phyloP scores from a whole-genome alignment of 352 stramenopile genomes.

The Globisporangium cystogenes region DNA sequence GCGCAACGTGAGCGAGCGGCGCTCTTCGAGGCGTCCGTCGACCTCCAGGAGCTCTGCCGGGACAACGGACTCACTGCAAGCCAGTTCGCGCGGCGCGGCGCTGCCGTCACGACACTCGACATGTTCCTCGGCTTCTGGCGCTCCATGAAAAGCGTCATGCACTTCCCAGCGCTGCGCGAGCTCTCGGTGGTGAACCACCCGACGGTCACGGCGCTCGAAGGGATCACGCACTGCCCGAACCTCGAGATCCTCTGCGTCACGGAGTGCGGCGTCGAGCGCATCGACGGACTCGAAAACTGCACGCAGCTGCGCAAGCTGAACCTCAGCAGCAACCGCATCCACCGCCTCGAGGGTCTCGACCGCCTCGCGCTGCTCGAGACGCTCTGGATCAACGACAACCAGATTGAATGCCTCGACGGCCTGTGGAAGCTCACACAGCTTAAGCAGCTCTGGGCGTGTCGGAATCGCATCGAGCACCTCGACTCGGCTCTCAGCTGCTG shows the following conservation, averaged over 20 bases:
- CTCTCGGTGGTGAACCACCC: constrained; percentile 76
- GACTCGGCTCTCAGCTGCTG: constrained; percentile 56
- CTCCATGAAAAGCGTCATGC: constrained; percentile 58
- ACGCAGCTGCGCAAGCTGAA: constrained; percentile 56
- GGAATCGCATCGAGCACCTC: constrained; percentile 70
- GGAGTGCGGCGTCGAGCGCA: constrained; percentile 52
- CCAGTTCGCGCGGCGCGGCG: constrained; percentile 47
- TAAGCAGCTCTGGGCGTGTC: constrained; percentile 63
- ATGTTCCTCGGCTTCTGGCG: constrained; percentile 80
- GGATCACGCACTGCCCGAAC: constrained; percentile 36
- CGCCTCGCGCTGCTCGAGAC: constrained; percentile 52
- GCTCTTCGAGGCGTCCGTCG: constrained; percentile 34
- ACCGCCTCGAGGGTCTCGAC: constrained; percentile 45
- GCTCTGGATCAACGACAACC: constrained; percentile 84
- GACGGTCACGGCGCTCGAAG: constrained; percentile 52
- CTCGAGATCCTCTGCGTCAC: constrained; percentile 63
- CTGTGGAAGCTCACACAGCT: constrained; percentile 48
- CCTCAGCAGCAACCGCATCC: constrained; percentile 65
- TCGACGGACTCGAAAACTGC: constrained; percentile 40
- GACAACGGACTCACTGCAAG: constrained; percentile 52
- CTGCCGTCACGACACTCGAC: constrained; percentile 37
- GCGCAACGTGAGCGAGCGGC: constrained; percentile 25
- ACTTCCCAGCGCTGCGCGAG: constrained; percentile 58
- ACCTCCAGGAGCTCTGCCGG: constrained; percentile 58
- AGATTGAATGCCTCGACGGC: constrained; percentile 45